A percentile compares a stretch with the other conserved stretches of the same genome.
These are phyloP conservation scores for Phytophthora aleatoria DNA, from an alignment of 352 stramenopile species.

Conservation along the genomic window DNA sequence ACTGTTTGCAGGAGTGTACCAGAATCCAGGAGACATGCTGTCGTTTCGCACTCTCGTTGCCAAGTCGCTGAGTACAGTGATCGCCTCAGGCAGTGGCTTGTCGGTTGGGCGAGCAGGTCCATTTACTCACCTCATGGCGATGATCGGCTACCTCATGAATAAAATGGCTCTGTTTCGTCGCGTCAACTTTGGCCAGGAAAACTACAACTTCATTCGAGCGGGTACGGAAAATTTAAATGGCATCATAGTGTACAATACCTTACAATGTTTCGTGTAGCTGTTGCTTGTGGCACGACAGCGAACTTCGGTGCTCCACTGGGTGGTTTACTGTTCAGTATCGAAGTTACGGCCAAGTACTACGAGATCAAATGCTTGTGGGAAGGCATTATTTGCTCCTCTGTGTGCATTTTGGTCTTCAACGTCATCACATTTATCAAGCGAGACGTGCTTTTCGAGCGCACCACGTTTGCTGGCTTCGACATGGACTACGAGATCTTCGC, in stretches of 20 bases:
- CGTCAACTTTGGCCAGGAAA: constrained; percentile 75
- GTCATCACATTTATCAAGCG: constrained; percentile 81
- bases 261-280: constrained; percentile 33
- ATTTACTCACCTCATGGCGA: constrained; percentile 80
- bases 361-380: constrained; percentile 89
- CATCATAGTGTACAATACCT: background rate
- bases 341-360: constrained; percentile 86
- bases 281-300: constrained; percentile 80
- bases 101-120: constrained; percentile 75
- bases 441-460: constrained; percentile 82
- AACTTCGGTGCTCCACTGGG: constrained; percentile 83
- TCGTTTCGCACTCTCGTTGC: constrained; percentile 73
- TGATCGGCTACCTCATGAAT: constrained; percentile 71
- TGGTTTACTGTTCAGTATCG: constrained; percentile 84
- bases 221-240: constrained; percentile 27
- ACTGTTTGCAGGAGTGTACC: constrained; percentile 81
- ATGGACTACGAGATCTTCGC: constrained; percentile 86
- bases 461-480: constrained; percentile 78
- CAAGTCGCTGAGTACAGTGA: constrained; percentile 73
- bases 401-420: constrained; percentile 84
- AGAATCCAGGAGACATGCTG: constrained; percentile 79
- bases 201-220: constrained; percentile 75
- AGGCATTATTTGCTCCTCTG: constrained; percentile 80
- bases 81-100: constrained; percentile 69
- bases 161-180: constrained; percentile 72